Conservation (phyloP, 2,329 filamentous ascomycete genomes). For the Aureobasidium leucospermi region DNA sequence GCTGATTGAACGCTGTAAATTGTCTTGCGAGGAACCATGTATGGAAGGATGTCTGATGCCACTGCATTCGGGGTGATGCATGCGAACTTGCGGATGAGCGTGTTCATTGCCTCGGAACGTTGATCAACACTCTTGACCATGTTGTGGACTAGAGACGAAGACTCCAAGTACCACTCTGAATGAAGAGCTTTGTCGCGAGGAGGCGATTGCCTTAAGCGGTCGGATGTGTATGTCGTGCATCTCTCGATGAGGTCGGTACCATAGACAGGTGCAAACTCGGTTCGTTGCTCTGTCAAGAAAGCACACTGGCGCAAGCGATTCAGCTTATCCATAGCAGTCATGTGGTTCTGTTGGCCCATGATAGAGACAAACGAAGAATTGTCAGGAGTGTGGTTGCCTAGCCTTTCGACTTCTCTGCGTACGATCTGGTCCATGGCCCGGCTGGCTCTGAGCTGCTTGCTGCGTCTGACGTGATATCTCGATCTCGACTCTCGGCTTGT, state of each 20-base stretch:
- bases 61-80: conserved; percentile 88
- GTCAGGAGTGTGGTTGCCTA: conserved; percentile 51
- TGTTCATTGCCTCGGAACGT: conserved; percentile 65
- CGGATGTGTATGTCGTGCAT: conserved; percentile 56
- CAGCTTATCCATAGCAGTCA: conserved; percentile 60
- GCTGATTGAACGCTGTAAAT: conserved; percentile 43
- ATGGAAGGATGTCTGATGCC: conserved; percentile 64
- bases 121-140: conserved; percentile 70
- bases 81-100: conserved; percentile 75
- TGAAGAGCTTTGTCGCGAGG: conserved; percentile 46
- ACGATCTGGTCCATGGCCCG: conserved; percentile 61
- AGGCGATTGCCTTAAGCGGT: conserved; percentile 53
- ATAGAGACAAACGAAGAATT: conserved; percentile 62
- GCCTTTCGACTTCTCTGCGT: conserved; percentile 57
- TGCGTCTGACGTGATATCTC: conserved; percentile 26
- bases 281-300: conserved; percentile 72
- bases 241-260: conserved; percentile 71
- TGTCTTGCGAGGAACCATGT: conserved; percentile 37
- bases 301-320: conserved; percentile 75
- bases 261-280: conserved; percentile 74
- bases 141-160: conserved; percentile 54
- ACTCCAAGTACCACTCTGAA: conserved; percentile 68
- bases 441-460: conserved; percentile 53
- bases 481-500: conserved; percentile 44
- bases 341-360: conserved; percentile 65